Percentiles rank a stretch among this genome's conserved stretches.
phyloP scores from a whole-genome alignment of 257 asterid species.

The Ocimum tenuiflorum region DNA sequence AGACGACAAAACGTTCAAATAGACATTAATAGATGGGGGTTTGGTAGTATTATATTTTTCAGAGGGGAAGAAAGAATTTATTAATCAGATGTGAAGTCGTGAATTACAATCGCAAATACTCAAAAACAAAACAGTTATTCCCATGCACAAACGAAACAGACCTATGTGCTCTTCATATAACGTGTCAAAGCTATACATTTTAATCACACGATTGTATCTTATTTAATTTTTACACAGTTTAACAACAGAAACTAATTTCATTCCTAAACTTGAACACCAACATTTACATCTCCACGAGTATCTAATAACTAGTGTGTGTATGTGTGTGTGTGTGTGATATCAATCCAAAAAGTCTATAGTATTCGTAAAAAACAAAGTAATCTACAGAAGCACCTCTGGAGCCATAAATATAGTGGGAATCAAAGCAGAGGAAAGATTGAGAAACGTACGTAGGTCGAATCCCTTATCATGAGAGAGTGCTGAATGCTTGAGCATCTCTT shows the following conservation, averaged over 20 bases:
- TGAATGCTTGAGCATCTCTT: constrained; percentile 59
- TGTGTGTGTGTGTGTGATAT: background rate
- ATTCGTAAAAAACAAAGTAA: background rate
- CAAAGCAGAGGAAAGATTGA: background rate
- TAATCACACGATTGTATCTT: background rate
- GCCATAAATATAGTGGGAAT: background rate
- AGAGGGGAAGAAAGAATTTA: no score
- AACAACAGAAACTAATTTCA: background rate
- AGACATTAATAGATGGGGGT: no score
- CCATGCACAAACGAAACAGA: no score
- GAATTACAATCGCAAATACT: no score
- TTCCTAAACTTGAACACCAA: background rate
- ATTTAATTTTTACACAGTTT: background rate
- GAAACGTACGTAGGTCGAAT: background rate
- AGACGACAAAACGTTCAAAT: no score
- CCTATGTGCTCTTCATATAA: no score
- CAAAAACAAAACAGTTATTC: no score
- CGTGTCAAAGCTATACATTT: no score
- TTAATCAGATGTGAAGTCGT: no score
- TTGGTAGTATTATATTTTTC: no score
- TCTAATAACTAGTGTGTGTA: background rate
- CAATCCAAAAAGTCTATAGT: background rate
- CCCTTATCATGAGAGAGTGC: constrained; percentile 39
- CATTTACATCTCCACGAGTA: background rate
- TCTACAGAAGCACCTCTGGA: no score